Evolutionary conservation across 1,284 basidiomycete genomes (phyloP).

Genomic region (Malassezia furfur): DNA sequence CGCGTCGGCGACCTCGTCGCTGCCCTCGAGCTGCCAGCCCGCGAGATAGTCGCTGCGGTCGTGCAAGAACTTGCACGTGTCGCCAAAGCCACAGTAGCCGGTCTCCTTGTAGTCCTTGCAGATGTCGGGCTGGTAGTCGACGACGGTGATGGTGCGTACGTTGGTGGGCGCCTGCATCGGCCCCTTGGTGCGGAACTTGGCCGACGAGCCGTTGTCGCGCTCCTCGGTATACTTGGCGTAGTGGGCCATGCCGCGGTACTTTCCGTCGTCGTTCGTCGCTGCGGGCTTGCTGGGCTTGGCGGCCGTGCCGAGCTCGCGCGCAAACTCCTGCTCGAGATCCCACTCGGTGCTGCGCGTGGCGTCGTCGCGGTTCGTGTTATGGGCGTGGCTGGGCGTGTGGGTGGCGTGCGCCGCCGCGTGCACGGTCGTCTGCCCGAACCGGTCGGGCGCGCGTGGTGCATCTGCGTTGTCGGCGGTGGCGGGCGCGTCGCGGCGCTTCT

Average conservation of each 20-base stretch:
- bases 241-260: conserved; percentile 73
- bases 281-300: not conserved
- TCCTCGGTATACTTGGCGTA: conserved; percentile 68
- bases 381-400: not conserved
- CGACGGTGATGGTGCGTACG: conserved; percentile 84
- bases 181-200: conserved; percentile 65
- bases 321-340: conserved; percentile 48
- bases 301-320: conserved; percentile 15
- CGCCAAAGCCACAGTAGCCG: conserved; percentile 96
- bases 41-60: conserved; percentile 69
- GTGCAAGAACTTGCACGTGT: conserved; percentile 70
- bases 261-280: conserved; percentile 60
- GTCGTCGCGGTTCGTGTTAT: conserved; percentile 41
- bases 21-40: conserved; percentile 85
- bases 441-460: conserved; percentile 44
- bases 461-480: not conserved
- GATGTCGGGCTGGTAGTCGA: conserved; percentile 97
- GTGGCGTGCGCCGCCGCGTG: conserved; percentile 42
- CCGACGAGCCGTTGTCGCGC: conserved; percentile 62
- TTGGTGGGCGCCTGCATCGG: conserved; percentile 54
- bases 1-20: conserved; percentile 26
- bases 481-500: conserved; percentile 6
- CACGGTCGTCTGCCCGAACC: conserved; percentile 56
- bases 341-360: conserved; percentile 50
- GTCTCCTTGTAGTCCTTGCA: conserved; percentile 99